These are phyloP conservation scores for Aphanomyces stellatus DNA, from an alignment of 352 stramenopile species.

Conservation along the genomic window DNA sequence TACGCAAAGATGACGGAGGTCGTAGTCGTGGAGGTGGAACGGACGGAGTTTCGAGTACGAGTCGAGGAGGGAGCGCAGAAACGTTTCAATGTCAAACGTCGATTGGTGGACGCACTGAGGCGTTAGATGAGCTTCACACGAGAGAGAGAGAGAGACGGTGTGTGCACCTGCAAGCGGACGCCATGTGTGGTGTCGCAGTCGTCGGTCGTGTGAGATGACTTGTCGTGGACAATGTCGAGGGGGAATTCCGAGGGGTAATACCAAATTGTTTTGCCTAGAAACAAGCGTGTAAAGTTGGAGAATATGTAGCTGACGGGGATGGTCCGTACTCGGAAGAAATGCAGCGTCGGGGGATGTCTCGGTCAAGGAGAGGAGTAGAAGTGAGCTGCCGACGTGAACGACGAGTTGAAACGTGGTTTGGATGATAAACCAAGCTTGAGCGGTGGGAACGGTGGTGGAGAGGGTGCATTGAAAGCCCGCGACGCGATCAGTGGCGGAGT, in stretches of 20 bases:
- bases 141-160: too few relatives aligned
- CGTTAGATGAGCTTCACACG: too few relatives aligned
- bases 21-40: slow-evolving; percentile 52
- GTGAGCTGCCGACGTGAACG: slow-evolving; percentile 31
- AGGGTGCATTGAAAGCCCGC: slow-evolving; percentile 35
- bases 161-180: too few relatives aligned
- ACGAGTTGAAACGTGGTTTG: slow-evolving; percentile 1
- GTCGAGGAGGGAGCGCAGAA: slow-evolving; percentile 39
- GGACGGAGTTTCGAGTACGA: slow-evolving; percentile 32
- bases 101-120: slow-evolving; percentile 25
- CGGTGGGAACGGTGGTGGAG: slow-evolving; percentile 23
- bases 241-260: slow-evolving; percentile 37
- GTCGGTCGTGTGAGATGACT: too few relatives aligned
- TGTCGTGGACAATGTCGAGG: slow-evolving; percentile 21
- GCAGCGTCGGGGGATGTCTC: neutral
- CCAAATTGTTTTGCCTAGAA: slow-evolving; percentile 25
- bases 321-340: neutral
- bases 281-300: neutral
- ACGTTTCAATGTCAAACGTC: slow-evolving; percentile 48
- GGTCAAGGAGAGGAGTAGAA: neutral
- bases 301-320: neutral
- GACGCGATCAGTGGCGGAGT: slow-evolving; percentile 32
- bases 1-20: slow-evolving; percentile 44
- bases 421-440: slow-evolving; percentile 47
- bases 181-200: too few relatives aligned